A percentile compares a stretch with the other conserved stretches of the same genome.
Evolutionary conservation across 768 basidiomycete species (phyloP).

Genomic region (Leccinum longicurvipes): DNA sequence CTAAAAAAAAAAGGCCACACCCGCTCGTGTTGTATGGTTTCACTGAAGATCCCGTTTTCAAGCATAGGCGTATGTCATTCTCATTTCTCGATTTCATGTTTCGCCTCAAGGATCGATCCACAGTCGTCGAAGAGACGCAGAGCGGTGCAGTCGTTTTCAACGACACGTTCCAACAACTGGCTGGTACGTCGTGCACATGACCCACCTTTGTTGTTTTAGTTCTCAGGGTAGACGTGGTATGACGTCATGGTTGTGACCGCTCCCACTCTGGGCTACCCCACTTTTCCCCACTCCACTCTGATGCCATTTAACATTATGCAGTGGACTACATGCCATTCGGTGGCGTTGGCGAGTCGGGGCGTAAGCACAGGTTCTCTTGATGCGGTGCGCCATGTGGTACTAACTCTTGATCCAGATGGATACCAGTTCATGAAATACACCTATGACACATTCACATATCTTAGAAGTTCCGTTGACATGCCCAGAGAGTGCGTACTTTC

Average conservation of each 20-base stretch:
- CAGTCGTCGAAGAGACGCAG: conserved; percentile 53
- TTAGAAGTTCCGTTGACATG: conserved; percentile 48
- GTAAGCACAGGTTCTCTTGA: conserved; percentile 36
- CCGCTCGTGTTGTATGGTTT: conserved; percentile 67
- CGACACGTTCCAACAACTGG: conserved; percentile 55
- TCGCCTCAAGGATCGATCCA: background rate
- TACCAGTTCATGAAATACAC: conserved; percentile 49
- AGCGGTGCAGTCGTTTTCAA: conserved; percentile 60
- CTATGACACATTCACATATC: conserved; percentile 54
- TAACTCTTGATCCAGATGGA: conserved; percentile 42
- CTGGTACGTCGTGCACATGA: conserved; percentile 33
- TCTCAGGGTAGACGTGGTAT: background rate
- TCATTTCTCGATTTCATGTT: background rate
- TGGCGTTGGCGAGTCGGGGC: conserved; percentile 62
- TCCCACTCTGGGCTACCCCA: conserved; percentile 1
- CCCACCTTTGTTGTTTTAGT: background rate
- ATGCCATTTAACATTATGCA: conserved; percentile 3
- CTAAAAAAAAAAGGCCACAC: conserved; percentile 39
- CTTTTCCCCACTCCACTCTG: background rate
- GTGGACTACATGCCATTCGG: conserved; percentile 46
- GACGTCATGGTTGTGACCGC: conserved; percentile 12
- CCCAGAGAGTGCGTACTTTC: conserved; percentile 47
- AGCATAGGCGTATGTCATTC: conserved; percentile 35
- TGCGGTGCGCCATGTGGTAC: background rate
- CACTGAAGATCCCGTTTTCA: conserved; percentile 43